Conservation (phyloP, 1,139 yeast genomes). For the Yamadazyma mexicana region DNA sequence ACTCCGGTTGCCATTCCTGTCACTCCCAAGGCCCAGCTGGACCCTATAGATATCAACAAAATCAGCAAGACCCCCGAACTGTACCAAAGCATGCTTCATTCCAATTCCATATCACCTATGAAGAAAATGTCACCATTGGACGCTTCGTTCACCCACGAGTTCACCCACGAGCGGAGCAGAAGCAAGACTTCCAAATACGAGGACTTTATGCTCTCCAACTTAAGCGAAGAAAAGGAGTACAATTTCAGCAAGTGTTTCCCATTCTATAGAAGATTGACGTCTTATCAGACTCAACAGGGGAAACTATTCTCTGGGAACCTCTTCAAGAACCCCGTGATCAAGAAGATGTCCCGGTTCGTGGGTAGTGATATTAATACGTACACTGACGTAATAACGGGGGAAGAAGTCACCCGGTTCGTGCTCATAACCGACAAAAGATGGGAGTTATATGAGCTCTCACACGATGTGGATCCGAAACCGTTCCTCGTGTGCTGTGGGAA, state of each 20-base stretch:
- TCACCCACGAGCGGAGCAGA: constrained; percentile 4
- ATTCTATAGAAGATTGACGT: constrained; percentile 65
- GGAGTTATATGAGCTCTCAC: constrained; percentile 60
- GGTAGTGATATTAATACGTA: constrained; percentile 62
- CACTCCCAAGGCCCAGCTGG: constrained; percentile 4
- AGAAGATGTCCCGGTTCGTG: constrained; percentile 47
- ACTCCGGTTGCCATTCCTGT: not conserved
- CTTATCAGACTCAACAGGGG: constrained; percentile 63
- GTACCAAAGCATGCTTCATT: constrained; percentile 5
- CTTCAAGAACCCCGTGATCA: constrained; percentile 38
- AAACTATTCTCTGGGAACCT: constrained; percentile 38
- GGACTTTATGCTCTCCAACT: constrained; percentile 22
- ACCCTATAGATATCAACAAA: constrained; percentile 1
- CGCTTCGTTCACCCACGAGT: not conserved
- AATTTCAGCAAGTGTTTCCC: constrained; percentile 83
- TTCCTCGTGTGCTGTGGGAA: constrained; percentile 64
- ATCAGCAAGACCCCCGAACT: not conserved
- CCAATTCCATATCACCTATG: constrained; percentile 18
- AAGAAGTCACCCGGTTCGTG: constrained; percentile 61
- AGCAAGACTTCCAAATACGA: constrained; percentile 18
- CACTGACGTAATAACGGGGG: constrained; percentile 30
- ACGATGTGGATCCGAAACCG: constrained; percentile 42
- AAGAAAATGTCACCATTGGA: constrained; percentile 9
- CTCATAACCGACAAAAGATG: constrained; percentile 66
- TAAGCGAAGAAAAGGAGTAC: constrained; percentile 54